These are phyloP conservation scores for Colletotrichum plurivorum DNA, from an alignment of 2,329 filamentous ascomycete species.

Conservation along the genomic window DNA sequence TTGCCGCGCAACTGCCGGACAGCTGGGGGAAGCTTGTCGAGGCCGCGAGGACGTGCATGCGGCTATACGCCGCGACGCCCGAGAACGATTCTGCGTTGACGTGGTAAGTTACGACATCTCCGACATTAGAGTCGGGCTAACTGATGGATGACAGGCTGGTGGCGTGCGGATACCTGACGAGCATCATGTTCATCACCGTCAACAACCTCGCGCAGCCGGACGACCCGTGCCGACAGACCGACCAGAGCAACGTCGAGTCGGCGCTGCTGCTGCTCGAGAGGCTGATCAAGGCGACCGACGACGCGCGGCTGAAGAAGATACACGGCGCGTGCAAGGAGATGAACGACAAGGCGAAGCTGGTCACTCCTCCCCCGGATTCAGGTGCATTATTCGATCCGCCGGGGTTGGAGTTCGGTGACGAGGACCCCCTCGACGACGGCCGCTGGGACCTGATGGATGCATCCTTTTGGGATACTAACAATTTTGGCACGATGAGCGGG, in stretches of 20 bases:
- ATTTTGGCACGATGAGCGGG: not conserved
- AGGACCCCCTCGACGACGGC: constrained; percentile 18
- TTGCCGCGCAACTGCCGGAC: not conserved
- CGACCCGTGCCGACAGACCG: not conserved
- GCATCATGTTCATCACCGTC: constrained; percentile 35
- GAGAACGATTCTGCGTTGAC: constrained; percentile 32
- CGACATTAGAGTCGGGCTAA: no score
- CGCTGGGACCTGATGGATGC: constrained; percentile 7
- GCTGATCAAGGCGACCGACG: constrained; percentile 13
- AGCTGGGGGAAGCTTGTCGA: constrained; percentile 34
- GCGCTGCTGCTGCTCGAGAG: constrained; percentile 21
- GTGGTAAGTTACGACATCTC: no score
- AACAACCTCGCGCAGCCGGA: constrained; percentile 29
- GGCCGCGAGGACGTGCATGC: constrained; percentile 30
- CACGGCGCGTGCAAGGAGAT: constrained; percentile 31
- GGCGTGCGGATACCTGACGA: constrained; percentile 32
- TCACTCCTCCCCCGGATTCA: not conserved
- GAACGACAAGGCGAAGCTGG: constrained; percentile 14
- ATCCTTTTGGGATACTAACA: not conserved
- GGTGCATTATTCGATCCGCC: constrained; percentile 11
- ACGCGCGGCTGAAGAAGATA: constrained; percentile 18
- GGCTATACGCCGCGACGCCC: constrained; percentile 24
- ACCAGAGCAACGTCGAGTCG: constrained; percentile 36
- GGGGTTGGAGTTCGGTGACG: constrained; percentile 23
- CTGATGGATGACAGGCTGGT: constrained; percentile 13